Conservation (phyloP, 805 yeast genomes). For the Wickerhamiella cacticola region DNA sequence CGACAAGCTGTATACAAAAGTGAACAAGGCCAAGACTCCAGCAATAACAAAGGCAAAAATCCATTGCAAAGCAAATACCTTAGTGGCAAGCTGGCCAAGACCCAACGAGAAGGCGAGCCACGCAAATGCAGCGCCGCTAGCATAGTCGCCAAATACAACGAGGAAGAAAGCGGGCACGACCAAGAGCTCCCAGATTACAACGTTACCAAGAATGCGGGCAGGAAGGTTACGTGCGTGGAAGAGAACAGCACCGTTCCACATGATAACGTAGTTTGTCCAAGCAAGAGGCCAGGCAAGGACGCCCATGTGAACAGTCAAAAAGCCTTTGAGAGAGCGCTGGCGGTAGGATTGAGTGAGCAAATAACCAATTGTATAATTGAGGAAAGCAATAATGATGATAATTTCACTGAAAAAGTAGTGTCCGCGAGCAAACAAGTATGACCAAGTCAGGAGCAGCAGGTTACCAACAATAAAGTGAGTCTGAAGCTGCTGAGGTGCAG, state of each 20-base stretch:
- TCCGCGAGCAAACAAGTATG: conserved; percentile 44
- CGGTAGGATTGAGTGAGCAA: conserved; percentile 48
- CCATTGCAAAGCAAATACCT: conserved; percentile 73
- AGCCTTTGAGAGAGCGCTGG: conserved; percentile 39
- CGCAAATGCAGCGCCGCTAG: conserved; percentile 48
- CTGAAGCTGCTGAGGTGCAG: conserved; percentile 31
- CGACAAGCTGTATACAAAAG: conserved; percentile 34
- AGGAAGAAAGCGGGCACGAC: conserved; percentile 50
- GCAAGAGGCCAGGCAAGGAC: conserved; percentile 57
- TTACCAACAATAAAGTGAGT: conserved; percentile 56
- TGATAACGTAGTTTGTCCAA: conserved; percentile 61
- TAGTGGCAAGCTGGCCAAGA: conserved; percentile 55
- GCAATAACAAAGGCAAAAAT: conserved; percentile 63
- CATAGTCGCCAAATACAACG: conserved; percentile 56
- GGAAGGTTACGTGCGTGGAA: conserved; percentile 47
- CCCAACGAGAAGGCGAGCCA: conserved; percentile 54
- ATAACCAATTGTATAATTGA: conserved; percentile 46
- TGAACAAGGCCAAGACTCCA: conserved; percentile 41
- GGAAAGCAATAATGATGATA: conserved; percentile 45
- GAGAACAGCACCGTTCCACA: conserved; percentile 78
- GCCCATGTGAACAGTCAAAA: conserved; percentile 53
- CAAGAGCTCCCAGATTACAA: conserved; percentile 67
- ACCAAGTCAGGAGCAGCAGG: conserved; percentile 50
- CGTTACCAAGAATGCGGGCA: conserved; percentile 58
- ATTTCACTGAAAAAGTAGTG: conserved; percentile 50